phyloP scores from a whole-genome alignment of 108 stramenopile species.

The Pseudonitzschia delicatissima region DNA sequence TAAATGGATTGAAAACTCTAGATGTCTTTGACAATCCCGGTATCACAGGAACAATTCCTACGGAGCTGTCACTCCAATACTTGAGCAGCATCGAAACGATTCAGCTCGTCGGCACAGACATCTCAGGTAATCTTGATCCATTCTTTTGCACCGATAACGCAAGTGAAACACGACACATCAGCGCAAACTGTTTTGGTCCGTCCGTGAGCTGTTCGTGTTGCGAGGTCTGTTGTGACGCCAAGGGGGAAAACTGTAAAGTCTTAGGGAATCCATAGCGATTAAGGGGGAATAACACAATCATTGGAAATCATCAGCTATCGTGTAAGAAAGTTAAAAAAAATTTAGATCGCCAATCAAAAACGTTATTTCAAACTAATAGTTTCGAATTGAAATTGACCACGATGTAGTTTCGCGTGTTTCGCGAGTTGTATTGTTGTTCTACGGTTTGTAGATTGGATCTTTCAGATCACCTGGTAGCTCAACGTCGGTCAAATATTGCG shows the following conservation, averaged over 20 bases:
- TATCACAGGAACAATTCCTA: not conserved
- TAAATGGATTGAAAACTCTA: not conserved
- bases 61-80: not conserved
- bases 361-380: too few relatives aligned
- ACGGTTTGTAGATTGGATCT: slow-evolving; percentile 44
- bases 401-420: too few relatives aligned
- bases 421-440: too few relatives aligned
- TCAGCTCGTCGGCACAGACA: slow-evolving; percentile 7
- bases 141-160: slow-evolving; percentile 1
- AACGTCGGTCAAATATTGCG: slow-evolving; percentile 37
- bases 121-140: slow-evolving; percentile 8
- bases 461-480: slow-evolving; percentile 37
- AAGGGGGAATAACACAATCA: not conserved
- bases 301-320: not conserved
- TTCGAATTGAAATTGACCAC: too few relatives aligned
- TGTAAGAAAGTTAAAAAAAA: not conserved
- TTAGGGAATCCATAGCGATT: too few relatives aligned
- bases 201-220: slow-evolving; percentile 15
- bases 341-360: too few relatives aligned
- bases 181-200: slow-evolving; percentile 17
- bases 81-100: not conserved
- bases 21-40: not conserved
- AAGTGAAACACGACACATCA: not conserved
- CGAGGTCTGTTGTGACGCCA: slow-evolving; percentile 15
- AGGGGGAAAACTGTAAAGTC: slow-evolving; percentile 14